Base-by-base conservation (phyloP, 345 rosid species). In the Populus alba region DNA sequence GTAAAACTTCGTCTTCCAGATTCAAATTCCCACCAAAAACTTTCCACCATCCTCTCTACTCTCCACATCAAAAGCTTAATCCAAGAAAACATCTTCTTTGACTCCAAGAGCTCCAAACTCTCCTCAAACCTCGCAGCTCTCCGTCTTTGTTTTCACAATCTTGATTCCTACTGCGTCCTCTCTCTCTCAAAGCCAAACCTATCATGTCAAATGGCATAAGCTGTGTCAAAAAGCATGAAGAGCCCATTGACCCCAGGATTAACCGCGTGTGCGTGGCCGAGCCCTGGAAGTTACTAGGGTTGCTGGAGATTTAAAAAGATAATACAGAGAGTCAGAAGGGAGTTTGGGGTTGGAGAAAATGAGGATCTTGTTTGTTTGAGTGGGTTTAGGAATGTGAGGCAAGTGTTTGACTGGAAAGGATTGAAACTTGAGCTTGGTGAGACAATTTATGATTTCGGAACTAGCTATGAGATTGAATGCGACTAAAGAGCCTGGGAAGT, bases 81-180 rank as follows among this genome's bases (percentile, higher is more conserved):
- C 49, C 85, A 82, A 62, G 81, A 82, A 55, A 82, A 82, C 73
- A 37, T 74, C 68, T 82, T 82, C 29, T 82, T 82, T 70, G 85
- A 82, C 81, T 70, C 79, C 23, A 8, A 16, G 1, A 39, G 55
- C 23, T 66, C 76, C 78, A 78, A 70, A 9, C 81, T 82, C 49
- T 39, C 85, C 37, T 65, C 79, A 25, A 71, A 66, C 55, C 79
- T 74, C 74, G 41, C 81, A 41, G 76, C 66, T 47, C 81, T 82
- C 35, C 81, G 81, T 8, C 70, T 82, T 57, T 81, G 81, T 45
- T 82, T 82, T 73, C 78, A 82, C 85, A 75, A 78, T 20, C 76
- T 74, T 20, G 85, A 82, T 57, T 63, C 79, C 18, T 62, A 65
- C 10, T 82, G 85, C 72, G 43, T 75, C 39, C 73, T 82, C 73